Base-by-base conservation (phyloP, 768 basidiomycete genomes). In the Xerocomus brunneocitrinus region DNA sequence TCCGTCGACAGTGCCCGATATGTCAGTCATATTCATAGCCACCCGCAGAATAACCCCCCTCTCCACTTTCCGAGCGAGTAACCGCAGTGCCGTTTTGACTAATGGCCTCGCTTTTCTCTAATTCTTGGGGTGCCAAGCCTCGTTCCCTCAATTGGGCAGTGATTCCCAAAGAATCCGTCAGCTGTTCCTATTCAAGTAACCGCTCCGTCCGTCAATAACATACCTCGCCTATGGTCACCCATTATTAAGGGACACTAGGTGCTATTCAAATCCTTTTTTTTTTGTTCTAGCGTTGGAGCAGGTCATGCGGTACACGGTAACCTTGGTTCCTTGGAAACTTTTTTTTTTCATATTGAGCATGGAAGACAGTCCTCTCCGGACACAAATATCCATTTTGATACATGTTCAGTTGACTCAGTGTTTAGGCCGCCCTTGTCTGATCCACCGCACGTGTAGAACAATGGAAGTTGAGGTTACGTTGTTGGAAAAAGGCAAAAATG, bases 31-130 rank as follows among this genome's bases (percentile, higher is more conserved):
- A 38, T 53, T 58, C 61, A 71, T 68, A 62, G 68, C 70, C 66
- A 56, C 60, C 10, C 40, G 50, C 49, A 46, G 47, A 54, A 61
- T 55, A 34, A 44, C 63, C 61, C 46, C 57, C 48, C 45, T 59
- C 58, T 40, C 62, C 50, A 60, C 36, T 47, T 45, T 40, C 50
- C 60, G 57, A 56, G 56, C 19, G n/a, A 61, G 57, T 8, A 54
- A 35, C 57, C 44, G 60, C 68, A 66, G 65, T 63, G 66, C 68
- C 63, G 55, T 34, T 49, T 65, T 71, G 62, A 68, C 70, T 64
- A 67, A 69, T 62, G 28, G 2, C 49, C 61, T 67, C 54, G 45
- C 58, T 46, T 57, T 58, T 41, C 46, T 55, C 35, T 24, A 7
- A 16, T 43, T 27, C 25, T 43, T 59, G 60, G 56, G 45, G 62